phyloP scores from a whole-genome alignment of 2,329 filamentous ascomycete genomes.

The Sporothrix brasiliensis region DNA sequence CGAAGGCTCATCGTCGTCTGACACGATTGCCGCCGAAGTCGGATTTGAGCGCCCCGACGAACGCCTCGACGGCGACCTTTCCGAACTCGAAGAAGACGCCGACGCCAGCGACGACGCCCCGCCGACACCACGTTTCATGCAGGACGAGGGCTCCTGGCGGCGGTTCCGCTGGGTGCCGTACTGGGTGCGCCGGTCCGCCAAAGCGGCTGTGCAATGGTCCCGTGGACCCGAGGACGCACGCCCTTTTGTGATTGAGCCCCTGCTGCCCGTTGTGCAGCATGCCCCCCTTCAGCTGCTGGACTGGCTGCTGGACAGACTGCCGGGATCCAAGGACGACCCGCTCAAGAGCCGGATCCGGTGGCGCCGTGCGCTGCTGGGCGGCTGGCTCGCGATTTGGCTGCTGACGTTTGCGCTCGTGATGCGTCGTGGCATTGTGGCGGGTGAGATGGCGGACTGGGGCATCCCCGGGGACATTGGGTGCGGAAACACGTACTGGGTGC shows the following conservation, averaged over 20 bases:
- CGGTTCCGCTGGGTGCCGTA: constrained; percentile 63
- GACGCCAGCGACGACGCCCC: constrained; percentile 41
- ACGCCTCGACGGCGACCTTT: constrained; percentile 47
- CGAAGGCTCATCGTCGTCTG: constrained; percentile 34
- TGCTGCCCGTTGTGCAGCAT: constrained; percentile 69
- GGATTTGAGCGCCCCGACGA: constrained; percentile 35
- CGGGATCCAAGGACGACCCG: constrained; percentile 44
- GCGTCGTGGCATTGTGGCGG: constrained; percentile 60
- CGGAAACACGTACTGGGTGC: constrained; percentile 68
- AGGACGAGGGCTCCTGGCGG: constrained; percentile 57
- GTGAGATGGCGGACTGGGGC: constrained; percentile 69
- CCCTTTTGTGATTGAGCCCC: constrained; percentile 56
- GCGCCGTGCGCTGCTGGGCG: constrained; percentile 60
- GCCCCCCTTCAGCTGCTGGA: constrained; percentile 67
- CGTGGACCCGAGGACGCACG: constrained; percentile 59
- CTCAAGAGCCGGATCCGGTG: constrained; percentile 50
- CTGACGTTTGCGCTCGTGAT: constrained; percentile 69
- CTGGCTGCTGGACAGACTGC: constrained; percentile 60
- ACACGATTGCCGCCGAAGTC: constrained; percentile 26
- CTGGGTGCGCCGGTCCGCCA: constrained; percentile 53
- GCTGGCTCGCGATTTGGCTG: constrained; percentile 63
- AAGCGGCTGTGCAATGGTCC: constrained; percentile 54
- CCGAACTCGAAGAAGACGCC: constrained; percentile 52
- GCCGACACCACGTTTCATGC: constrained; percentile 63
- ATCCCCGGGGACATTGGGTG: constrained; percentile 67